Evolutionary conservation across 116 monocot species (phyloP).

Genomic region (Phalaenopsis hybrid): DNA sequence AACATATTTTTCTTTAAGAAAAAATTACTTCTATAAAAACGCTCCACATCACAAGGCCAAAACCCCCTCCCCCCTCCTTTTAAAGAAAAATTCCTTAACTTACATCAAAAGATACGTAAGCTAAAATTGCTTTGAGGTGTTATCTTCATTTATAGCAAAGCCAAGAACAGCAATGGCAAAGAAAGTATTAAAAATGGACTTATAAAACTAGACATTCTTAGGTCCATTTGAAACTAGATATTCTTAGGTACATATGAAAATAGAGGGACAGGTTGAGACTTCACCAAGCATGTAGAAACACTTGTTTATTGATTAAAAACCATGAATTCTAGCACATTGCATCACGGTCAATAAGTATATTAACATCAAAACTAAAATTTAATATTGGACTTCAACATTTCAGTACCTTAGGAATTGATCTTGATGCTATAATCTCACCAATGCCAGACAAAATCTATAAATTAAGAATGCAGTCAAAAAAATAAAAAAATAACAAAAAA

Average conservation of each 20-base stretch:
- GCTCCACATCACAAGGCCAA: no score
- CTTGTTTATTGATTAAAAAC: neutral
- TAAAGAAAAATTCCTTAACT: no score
- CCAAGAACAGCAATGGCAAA: neutral
- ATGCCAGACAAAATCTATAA: slow-evolving; percentile 73
- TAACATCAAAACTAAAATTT: neutral
- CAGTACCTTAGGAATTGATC: slow-evolving; percentile 74
- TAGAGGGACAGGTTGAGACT: neutral
- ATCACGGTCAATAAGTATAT: neutral
- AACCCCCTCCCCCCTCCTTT: no score
- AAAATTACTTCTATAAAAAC: no score
- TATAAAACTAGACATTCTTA: neutral
- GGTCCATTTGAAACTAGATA: no score
- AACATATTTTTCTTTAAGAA: no score
- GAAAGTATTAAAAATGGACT: neutral
- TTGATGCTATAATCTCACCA: slow-evolving; percentile 73
- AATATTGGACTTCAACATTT: neutral
- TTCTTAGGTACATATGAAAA: neutral
- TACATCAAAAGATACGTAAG: no score
- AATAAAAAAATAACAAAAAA: neutral
- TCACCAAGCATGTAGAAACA: neutral
- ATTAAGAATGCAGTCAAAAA: slow-evolving; percentile 5
- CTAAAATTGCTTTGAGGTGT: no score
- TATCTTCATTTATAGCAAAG: no score
- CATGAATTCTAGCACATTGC: neutral